phyloP scores from a whole-genome alignment of 2,329 filamentous ascomycete species.

The Botrytis medusae region DNA sequence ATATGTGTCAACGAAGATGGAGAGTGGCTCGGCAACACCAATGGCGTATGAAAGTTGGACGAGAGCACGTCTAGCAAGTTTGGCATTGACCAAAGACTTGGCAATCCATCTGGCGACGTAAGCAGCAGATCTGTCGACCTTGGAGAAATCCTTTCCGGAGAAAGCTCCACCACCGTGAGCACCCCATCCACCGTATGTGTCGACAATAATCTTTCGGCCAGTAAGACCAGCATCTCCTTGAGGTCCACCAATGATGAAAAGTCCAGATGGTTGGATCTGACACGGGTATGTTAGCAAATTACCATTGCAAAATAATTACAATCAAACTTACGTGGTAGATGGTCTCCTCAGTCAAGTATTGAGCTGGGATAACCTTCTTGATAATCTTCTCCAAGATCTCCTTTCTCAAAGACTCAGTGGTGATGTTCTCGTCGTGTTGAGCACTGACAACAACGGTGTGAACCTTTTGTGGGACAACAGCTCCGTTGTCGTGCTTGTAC shows the following conservation, averaged over 20 bases:
- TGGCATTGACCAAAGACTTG: conserved; percentile 91
- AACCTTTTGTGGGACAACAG: conserved; percentile 86
- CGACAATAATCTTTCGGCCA: conserved; percentile 96
- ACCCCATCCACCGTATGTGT: conserved; percentile 99
- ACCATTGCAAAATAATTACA: background rate
- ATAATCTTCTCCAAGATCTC: conserved; percentile 98
- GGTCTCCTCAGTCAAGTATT: conserved; percentile 91
- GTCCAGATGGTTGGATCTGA: conserved; percentile 91
- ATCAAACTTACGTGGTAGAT: conserved; percentile 80
- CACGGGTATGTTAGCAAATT: conserved; percentile 27
- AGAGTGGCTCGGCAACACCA: conserved; percentile 95
- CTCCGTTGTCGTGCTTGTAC: conserved; percentile 95
- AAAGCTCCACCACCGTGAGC: conserved; percentile 99
- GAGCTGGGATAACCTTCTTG: conserved; percentile 86
- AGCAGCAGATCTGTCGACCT: conserved; percentile 97
- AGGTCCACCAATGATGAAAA: conserved; percentile 98
- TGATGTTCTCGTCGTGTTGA: conserved; percentile 86
- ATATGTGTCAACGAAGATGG: conserved; percentile 97
- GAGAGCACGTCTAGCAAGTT: conserved; percentile 85
- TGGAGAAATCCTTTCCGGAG: conserved; percentile 99
- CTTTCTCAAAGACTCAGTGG: conserved; percentile 88
- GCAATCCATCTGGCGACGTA: conserved; percentile 98
- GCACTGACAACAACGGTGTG: conserved; percentile 97
- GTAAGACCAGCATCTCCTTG: conserved; percentile 99
- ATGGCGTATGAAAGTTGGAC: conserved; percentile 99